phyloP scores from a whole-genome alignment of 495 filamentous ascomycete species.

The Penicillium crystallinum region DNA sequence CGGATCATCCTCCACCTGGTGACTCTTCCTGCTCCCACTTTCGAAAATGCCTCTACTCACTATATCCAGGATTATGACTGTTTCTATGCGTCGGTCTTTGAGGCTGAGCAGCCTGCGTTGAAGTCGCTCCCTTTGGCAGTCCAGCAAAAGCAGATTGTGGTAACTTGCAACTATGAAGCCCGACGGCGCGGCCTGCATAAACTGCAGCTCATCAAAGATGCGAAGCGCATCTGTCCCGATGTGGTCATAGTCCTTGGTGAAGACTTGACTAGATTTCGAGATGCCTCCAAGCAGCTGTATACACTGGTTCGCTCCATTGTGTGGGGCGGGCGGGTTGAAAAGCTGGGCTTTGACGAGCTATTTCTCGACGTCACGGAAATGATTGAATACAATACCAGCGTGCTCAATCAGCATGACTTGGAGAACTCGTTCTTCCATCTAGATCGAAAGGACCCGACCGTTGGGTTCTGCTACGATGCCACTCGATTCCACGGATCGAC shows the following conservation, averaged over 20 bases:
- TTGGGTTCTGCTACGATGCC: slow-evolving; percentile 75
- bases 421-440: slow-evolving; percentile 72
- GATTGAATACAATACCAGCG: slow-evolving; percentile 66
- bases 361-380: slow-evolving; percentile 81
- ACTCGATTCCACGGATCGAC: slow-evolving; percentile 53
- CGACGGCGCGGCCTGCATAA: slow-evolving; percentile 72
- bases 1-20: slow-evolving; percentile 82
- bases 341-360: slow-evolving; percentile 82
- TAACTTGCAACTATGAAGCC: slow-evolving; percentile 93
- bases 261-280: slow-evolving; percentile 77
- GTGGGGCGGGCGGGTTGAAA: slow-evolving; percentile 72
- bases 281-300: slow-evolving; percentile 79
- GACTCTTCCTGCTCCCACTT: slow-evolving; percentile 19
- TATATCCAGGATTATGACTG: slow-evolving; percentile 73
- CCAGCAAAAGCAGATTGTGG: slow-evolving; percentile 84
- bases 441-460: slow-evolving; percentile 66
- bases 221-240: slow-evolving; percentile 74
- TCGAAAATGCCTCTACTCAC: not conserved
- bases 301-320: slow-evolving; percentile 60
- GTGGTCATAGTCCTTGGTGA: slow-evolving; percentile 82
- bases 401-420: slow-evolving; percentile 64
- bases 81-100: slow-evolving; percentile 89
- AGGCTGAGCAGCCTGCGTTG: slow-evolving; percentile 69
- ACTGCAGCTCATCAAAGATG: slow-evolving; percentile 76
- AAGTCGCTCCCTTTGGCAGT: slow-evolving; percentile 68